Evolutionary conservation across 352 stramenopile species (phyloP).

Genomic region (Pythium rhizo-oryzae): DNA sequence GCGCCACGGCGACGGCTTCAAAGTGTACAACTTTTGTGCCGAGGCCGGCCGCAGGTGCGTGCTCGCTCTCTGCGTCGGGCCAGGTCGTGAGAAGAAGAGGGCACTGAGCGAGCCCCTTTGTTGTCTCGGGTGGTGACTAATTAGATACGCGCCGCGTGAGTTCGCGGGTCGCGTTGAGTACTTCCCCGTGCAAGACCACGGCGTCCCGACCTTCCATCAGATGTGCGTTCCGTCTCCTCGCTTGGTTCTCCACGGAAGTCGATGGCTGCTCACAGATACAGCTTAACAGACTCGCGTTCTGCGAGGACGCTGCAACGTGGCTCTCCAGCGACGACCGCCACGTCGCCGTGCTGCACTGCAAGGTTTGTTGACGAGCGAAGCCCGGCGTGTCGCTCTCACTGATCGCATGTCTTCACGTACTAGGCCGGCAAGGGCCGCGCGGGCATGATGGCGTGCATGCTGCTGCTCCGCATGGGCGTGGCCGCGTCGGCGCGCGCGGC

Average conservation of each 20-base stretch:
- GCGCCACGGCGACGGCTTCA: conserved; percentile 55
- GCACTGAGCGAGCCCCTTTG: neutral
- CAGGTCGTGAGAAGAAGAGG: neutral
- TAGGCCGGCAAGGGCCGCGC: conserved; percentile 70
- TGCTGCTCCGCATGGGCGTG: conserved; percentile 70
- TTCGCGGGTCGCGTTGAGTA: conserved; percentile 53
- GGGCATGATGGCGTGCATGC: conserved; percentile 81
- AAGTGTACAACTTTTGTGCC: conserved; percentile 81
- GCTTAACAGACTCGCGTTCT: conserved; percentile 58
- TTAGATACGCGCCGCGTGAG: conserved; percentile 54
- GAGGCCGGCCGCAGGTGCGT: conserved; percentile 49
- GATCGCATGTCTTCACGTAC: neutral
- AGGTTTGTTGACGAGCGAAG: conserved; percentile 34
- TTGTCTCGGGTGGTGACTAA: too few relatives aligned
- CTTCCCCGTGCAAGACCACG: conserved; percentile 78
- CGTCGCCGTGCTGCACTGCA: conserved; percentile 74
- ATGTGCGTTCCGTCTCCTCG: conserved; percentile 36
- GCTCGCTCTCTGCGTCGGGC: too few relatives aligned
- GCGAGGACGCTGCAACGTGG: conserved; percentile 68
- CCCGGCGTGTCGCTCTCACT: too few relatives aligned
- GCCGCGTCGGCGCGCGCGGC: conserved; percentile 42
- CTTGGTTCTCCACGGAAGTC: too few relatives aligned
- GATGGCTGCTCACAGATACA: too few relatives aligned
- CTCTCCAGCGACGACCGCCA: conserved; percentile 41
- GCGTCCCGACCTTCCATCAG: conserved; percentile 67